phyloP scores from a whole-genome alignment of 2,329 filamentous ascomycete species.

The Talaromyces atroroseus region DNA sequence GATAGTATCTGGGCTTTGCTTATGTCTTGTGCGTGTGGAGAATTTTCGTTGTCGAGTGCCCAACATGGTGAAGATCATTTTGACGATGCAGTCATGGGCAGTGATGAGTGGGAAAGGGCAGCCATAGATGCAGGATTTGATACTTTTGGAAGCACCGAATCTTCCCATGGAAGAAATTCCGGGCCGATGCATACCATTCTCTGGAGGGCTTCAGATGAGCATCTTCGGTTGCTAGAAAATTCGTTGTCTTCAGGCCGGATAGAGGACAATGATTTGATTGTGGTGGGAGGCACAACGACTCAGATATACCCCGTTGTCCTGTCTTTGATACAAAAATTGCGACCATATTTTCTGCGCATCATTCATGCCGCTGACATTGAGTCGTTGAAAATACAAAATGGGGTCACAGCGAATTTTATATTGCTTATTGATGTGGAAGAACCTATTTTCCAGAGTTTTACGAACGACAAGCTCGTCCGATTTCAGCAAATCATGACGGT shows the following conservation, averaged over 20 bases:
- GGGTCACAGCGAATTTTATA: not conserved
- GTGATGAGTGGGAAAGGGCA: not conserved
- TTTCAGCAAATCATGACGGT: not conserved
- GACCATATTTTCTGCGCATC: not conserved
- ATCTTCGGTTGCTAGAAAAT: not conserved
- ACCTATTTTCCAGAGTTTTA: not conserved
- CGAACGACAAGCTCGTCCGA: not conserved
- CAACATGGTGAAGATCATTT: not conserved
- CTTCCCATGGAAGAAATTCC: not conserved
- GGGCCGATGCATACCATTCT: not conserved
- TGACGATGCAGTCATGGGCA: not conserved
- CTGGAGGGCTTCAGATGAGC: not conserved
- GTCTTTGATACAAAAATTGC: not conserved
- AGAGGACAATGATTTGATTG: not conserved
- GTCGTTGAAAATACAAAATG: not conserved
- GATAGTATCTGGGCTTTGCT: constrained; percentile 33
- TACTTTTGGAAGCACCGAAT: not conserved
- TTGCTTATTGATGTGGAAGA: constrained; percentile 5
- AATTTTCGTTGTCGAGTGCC: not conserved
- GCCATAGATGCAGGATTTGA: not conserved
- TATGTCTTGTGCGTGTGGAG: not conserved
- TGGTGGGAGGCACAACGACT: not conserved
- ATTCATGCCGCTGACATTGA: not conserved
- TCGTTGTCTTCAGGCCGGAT: not conserved
- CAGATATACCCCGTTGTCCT: not conserved